Percentiles rank a stretch among this genome's conserved stretches.
Evolutionary conservation across 2,329 filamentous ascomycete species (phyloP).

Genomic region (Aspergillus viridinutans): DNA sequence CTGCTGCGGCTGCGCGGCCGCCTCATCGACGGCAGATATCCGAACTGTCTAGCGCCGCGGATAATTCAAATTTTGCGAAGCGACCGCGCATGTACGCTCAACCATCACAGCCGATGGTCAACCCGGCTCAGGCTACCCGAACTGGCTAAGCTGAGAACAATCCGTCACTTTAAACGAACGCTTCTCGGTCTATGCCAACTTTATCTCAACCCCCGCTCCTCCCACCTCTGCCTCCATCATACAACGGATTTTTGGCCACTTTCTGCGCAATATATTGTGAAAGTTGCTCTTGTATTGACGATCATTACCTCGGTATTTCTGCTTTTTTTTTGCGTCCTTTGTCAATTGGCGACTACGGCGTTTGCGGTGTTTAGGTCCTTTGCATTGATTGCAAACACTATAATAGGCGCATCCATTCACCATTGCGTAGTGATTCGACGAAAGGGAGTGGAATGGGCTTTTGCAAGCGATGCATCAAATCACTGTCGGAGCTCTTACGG

Average conservation of each 20-base stretch:
- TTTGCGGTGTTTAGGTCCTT: neutral
- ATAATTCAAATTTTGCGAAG: conserved; percentile 52
- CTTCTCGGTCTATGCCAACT: neutral
- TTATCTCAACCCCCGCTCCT: neutral
- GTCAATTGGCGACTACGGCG: neutral
- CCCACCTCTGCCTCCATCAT: neutral
- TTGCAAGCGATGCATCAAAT: neutral
- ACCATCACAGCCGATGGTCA: conserved; percentile 44
- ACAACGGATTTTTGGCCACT: neutral
- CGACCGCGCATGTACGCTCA: conserved; percentile 55
- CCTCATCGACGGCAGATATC: conserved; percentile 57
- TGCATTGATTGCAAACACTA: neutral
- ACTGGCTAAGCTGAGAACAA: conserved; percentile 18
- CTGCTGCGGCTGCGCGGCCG: conserved; percentile 25
- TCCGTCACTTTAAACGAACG: neutral
- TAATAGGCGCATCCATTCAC: neutral
- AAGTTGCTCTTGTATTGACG: neutral
- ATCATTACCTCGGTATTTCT: neutral
- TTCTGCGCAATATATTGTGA: neutral
- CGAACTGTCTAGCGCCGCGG: conserved; percentile 54
- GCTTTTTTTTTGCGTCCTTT: neutral
- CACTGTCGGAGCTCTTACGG: neutral
- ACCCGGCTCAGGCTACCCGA: conserved; percentile 48
- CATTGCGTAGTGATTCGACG: neutral
- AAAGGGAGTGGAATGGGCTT: neutral